These are phyloP conservation scores for Podospora tetraspora DNA, from an alignment of 495 filamentous ascomycete genomes.

Conservation along the genomic window DNA sequence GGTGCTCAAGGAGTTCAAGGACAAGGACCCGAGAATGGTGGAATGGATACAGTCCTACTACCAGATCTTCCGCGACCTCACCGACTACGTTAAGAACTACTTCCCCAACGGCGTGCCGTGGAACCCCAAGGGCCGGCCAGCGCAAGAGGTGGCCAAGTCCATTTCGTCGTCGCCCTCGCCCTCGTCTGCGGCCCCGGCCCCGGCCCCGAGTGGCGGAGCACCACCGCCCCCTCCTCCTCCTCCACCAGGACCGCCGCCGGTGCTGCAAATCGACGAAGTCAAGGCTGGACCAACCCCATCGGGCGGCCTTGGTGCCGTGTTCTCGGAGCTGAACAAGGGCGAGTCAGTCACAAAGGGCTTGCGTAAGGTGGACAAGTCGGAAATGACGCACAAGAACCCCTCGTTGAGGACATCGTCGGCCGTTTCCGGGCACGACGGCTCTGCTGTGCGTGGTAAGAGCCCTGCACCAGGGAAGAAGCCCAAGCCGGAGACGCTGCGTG, in stretches of 20 bases:
- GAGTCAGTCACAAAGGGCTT: slow-evolving; percentile 78
- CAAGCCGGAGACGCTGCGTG: slow-evolving; percentile 90
- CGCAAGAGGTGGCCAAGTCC: slow-evolving; percentile 58
- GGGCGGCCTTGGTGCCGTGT: slow-evolving; percentile 74
- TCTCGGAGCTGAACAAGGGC: slow-evolving; percentile 84
- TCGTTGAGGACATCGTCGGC: slow-evolving; percentile 66
- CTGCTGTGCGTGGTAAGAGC: slow-evolving; percentile 62
- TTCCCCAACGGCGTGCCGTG: slow-evolving; percentile 75
- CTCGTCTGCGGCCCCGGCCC: slow-evolving; percentile 30
- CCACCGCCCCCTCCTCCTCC: slow-evolving; percentile 75
- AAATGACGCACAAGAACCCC: slow-evolving; percentile 99
- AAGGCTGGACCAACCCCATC: slow-evolving; percentile 27
- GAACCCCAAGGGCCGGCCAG: slow-evolving; percentile 77
- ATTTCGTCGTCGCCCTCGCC: slow-evolving; percentile 34
- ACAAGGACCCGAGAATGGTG: slow-evolving; percentile 77
- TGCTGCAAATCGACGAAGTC: slow-evolving; percentile 44
- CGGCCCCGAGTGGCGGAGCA: slow-evolving; percentile 37
- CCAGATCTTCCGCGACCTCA: slow-evolving; percentile 73
- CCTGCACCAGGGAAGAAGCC: slow-evolving; percentile 84
- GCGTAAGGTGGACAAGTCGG: slow-evolving; percentile 83
- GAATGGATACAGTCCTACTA: slow-evolving; percentile 88
- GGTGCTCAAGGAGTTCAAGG: slow-evolving; percentile 82
- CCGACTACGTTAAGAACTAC: slow-evolving; percentile 74
- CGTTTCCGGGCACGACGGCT: slow-evolving; percentile 54
- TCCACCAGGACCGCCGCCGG: slow-evolving; percentile 54